Base-by-base conservation (phyloP, 176 grass and related monocot genomes). In the Canna indica region DNA sequence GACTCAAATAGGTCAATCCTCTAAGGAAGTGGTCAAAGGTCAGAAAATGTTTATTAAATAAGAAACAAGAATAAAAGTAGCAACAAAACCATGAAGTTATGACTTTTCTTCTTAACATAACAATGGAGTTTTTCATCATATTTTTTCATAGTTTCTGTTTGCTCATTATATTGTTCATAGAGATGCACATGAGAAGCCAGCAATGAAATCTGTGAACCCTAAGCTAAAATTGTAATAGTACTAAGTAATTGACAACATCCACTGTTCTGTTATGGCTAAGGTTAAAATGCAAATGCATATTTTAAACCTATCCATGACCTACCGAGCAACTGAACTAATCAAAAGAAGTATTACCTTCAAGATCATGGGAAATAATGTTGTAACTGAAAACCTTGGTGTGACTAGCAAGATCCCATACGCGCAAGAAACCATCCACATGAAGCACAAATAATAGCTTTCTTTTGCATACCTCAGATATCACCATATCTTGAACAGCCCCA, bases 401-500 rank as follows among this genome's bases (percentile, higher is more conserved):
- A 80, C 47, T 90, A 76, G 65, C 73, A 84, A 90, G 82, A 80
- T 97, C 89, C 93, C 93, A 97, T 74, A 87, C 71, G 50, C 88
- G 86, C 83, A 97, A 85, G 61, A 68, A 70, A 76, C 84, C 88
- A 84, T 92, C 88, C 52, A 69, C 64, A 81, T 97, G 93, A 81
- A 97, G 82, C 72, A 81, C 81, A 87, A 92, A 92, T 75, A 90
- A 71, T 32, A 89, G 71, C 73, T 79, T 79, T 85, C 78, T 90
- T 73, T 81, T 86, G 83, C 82, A 75, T 64, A 92, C 68, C 62
- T 72, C 77, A 81, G 81, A 73, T 71, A 86, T 76, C 38, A 79
- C 81, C 70, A 97, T 81, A 81, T 97, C 93, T 86, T 90, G 86
- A 61, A 97, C 88, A 83, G 86, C 72, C 10, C 84, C 88, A 69